A percentile compares a stretch with the other conserved stretches of the same genome.
These are phyloP conservation scores for Cairneyella variabilis DNA, from an alignment of 495 filamentous ascomycete species.

Conservation along the genomic window DNA sequence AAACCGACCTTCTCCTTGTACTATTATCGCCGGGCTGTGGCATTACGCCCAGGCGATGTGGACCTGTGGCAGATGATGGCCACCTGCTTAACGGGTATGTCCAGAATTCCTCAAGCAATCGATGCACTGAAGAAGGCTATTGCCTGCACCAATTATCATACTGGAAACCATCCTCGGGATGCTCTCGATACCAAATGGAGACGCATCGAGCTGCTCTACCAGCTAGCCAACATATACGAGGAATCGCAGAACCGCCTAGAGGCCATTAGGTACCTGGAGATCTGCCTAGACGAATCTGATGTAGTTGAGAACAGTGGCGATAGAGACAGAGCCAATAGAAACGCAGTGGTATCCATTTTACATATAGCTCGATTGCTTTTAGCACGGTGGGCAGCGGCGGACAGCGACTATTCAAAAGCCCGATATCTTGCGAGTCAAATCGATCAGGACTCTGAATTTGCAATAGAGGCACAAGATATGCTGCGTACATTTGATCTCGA, in stretches of 20 bases:
- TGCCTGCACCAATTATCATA: slow-evolving; percentile 75
- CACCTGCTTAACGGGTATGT: slow-evolving; percentile 83
- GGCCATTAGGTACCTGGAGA: slow-evolving; percentile 89
- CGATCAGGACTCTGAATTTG: not conserved
- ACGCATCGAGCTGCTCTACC: slow-evolving; percentile 69
- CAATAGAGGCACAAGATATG: not conserved
- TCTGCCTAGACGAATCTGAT: slow-evolving; percentile 86
- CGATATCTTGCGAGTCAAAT: not conserved
- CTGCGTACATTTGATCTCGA: not conserved
- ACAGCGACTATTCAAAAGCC: not conserved
- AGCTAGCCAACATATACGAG: slow-evolving; percentile 89
- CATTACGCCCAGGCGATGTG: slow-evolving; percentile 83
- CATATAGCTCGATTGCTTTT: not conserved
- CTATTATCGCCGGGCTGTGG: slow-evolving; percentile 95
- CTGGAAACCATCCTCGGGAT: slow-evolving; percentile 32
- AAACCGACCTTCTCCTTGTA: slow-evolving; percentile 95
- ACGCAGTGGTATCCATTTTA: not conserved
- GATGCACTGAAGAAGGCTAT: slow-evolving; percentile 90
- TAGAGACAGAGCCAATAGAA: not conserved
- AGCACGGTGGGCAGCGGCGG: not conserved
- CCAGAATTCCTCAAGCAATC: slow-evolving; percentile 77
- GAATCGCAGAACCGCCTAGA: slow-evolving; percentile 68
- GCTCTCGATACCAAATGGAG: slow-evolving; percentile 19
- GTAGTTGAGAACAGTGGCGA: slow-evolving; percentile 34
- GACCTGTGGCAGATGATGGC: slow-evolving; percentile 99